A percentile compares a stretch with the other conserved stretches of the same genome.
phyloP scores from a whole-genome alignment of 1,284 basidiomycete genomes.

The Tetrapyrgos nigripes region DNA sequence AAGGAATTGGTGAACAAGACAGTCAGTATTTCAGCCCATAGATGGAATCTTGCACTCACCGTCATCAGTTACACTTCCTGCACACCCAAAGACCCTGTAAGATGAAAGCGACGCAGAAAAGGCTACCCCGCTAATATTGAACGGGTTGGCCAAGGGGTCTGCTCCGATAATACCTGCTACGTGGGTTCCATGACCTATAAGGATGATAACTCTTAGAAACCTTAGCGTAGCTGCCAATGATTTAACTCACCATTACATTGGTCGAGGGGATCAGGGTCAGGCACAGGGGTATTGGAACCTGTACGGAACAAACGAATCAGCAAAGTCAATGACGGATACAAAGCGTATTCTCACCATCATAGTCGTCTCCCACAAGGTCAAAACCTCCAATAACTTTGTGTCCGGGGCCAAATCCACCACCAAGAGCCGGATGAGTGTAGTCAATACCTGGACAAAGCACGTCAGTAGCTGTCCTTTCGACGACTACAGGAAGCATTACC shows the following conservation, averaged over 20 bases:
- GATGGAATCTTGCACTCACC: constrained; percentile 37
- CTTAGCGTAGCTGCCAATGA: background rate
- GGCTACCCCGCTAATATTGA: constrained; percentile 61
- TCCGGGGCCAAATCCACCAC: constrained; percentile 65
- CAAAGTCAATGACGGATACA: too few relatives aligned
- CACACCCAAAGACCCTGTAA: constrained; percentile 59
- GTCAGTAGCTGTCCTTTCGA: background rate
- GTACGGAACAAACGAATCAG: background rate
- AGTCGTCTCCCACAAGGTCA: constrained; percentile 57
- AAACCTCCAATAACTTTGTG: constrained; percentile 66
- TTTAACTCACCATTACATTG: constrained; percentile 48
- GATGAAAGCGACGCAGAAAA: constrained; percentile 49
- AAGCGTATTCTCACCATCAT: constrained; percentile 27
- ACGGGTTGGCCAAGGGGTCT: constrained; percentile 57
- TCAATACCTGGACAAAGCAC: constrained; percentile 41
- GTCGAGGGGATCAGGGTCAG: constrained; percentile 39
- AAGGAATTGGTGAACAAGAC: background rate
- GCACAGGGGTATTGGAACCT: constrained; percentile 15
- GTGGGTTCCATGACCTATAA: constrained; percentile 62
- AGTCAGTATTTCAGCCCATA: too few relatives aligned
- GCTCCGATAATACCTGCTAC: constrained; percentile 71
- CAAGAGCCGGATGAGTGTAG: constrained; percentile 69
- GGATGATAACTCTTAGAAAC: constrained; percentile 13
- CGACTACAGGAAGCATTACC: constrained; percentile 28
- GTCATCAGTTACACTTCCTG: constrained; percentile 51